Percentiles rank a stretch among this genome's conserved stretches.
Conservation (phyloP, 108 stramenopile species). For the Nannochloropsis granulata region DNA sequence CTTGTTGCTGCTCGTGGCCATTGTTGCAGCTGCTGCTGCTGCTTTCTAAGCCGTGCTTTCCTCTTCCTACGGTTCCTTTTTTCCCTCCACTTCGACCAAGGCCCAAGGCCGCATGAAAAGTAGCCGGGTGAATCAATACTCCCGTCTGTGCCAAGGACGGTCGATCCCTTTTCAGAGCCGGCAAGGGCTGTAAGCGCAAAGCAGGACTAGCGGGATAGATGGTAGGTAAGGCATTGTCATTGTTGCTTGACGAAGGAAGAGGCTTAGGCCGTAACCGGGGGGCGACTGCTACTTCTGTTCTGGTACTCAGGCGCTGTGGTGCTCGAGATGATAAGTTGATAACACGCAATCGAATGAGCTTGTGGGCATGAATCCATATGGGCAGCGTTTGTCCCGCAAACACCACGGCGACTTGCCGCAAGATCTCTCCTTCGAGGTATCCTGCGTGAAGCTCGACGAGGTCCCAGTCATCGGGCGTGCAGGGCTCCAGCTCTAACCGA, state of each 20-base stretch:
- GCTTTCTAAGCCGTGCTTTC: neutral
- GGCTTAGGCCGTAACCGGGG: neutral
- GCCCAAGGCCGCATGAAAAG: neutral
- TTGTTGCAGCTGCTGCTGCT: too few relatives aligned
- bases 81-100: neutral
- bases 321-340: neutral
- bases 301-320: conserved; percentile 1
- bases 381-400: conserved; percentile 15
- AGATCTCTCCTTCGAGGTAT: conserved; percentile 15
- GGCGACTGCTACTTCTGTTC: conserved; percentile 4
- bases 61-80: neutral
- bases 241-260: neutral
- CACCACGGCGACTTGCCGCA: conserved; percentile 11
- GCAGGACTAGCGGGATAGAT: neutral
- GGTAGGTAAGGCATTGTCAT: neutral
- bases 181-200: neutral
- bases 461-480: conserved; percentile 21
- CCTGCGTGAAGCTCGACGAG: conserved; percentile 14
- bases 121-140: neutral
- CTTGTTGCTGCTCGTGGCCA: neutral
- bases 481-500: conserved; percentile 12
- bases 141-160: neutral
- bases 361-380: conserved; percentile 17
- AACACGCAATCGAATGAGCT: conserved; percentile 7
- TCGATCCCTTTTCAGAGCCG: neutral